phyloP scores from a whole-genome alignment of 2,329 filamentous ascomycete genomes.

The Colletotrichum cereale region DNA sequence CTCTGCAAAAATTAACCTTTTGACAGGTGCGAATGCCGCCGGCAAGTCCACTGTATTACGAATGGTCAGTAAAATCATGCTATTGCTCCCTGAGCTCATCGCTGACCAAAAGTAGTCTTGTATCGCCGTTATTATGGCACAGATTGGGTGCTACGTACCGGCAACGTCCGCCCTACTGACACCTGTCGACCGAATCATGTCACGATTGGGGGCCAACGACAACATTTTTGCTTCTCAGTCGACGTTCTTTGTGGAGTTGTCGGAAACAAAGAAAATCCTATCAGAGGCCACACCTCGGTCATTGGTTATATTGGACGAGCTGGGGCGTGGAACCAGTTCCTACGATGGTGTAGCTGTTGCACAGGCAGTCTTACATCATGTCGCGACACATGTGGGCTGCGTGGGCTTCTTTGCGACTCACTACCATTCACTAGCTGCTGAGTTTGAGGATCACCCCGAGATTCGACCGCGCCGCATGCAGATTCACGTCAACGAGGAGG shows the following conservation, averaged over 20 bases:
- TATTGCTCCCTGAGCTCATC: conserved; percentile 19
- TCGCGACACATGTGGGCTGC: conserved; percentile 92
- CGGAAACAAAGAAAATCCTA: conserved; percentile 98
- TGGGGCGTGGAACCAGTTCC: conserved; percentile 92
- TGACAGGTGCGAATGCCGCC: conserved; percentile 96
- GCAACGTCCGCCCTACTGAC: conserved; percentile 86
- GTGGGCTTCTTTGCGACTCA: conserved; percentile 98
- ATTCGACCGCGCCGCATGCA: conserved; percentile 90
- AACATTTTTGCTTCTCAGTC: conserved; percentile 99
- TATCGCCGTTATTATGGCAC: conserved; percentile 95
- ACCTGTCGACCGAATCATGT: conserved; percentile 98
- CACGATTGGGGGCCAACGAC: conserved; percentile 95
- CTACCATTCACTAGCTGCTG: conserved; percentile 92
- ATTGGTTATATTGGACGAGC: conserved; percentile 95
- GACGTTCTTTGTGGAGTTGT: conserved; percentile 97
- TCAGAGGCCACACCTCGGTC: conserved; percentile 93
- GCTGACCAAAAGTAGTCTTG: conserved; percentile 75
- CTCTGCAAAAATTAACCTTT: conserved; percentile 84
- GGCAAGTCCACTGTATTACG: conserved; percentile 96
- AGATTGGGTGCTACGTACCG: conserved; percentile 93
- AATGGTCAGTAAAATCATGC: conserved; percentile 74
- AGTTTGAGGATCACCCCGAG: conserved; percentile 92
- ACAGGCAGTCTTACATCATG: conserved; percentile 95
- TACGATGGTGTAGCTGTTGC: conserved; percentile 98
- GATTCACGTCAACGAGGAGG: conserved; percentile 88